Conservation (phyloP, 2,329 filamentous ascomycete genomes). For the Apiospora aurea region DNA sequence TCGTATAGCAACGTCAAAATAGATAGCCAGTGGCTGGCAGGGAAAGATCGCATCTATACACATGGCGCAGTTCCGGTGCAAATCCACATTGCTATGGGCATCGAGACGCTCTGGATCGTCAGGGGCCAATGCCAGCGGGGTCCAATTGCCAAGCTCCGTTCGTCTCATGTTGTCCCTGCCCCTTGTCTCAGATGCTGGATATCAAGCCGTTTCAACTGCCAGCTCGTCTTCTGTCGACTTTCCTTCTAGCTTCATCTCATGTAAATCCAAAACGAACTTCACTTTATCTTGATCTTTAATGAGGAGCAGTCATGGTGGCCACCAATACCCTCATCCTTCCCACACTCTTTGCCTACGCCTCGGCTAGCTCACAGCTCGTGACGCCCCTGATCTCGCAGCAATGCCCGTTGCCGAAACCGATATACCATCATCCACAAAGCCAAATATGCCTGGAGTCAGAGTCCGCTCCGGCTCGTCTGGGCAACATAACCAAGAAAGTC, state of each 20-base stretch:
- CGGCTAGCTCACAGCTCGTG: not conserved
- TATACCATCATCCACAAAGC: not conserved
- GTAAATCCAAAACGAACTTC: not conserved
- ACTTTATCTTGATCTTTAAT: not conserved
- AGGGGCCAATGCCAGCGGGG: not conserved
- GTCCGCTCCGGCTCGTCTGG: not conserved
- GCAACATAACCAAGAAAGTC: not conserved
- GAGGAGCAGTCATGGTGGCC: not conserved
- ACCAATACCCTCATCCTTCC: not conserved
- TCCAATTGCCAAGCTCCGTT: slow-evolving; percentile 1
- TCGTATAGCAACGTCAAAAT: not conserved
- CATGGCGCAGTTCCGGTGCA: not conserved
- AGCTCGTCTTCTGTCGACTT: not conserved
- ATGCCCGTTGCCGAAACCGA: not conserved
- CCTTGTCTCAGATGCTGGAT: slow-evolving; percentile 17
- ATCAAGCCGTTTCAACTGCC: not conserved
- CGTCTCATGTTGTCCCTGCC: slow-evolving; percentile 6
- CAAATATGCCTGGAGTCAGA: not conserved
- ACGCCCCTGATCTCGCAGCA: not conserved
- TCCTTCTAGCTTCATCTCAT: slow-evolving; percentile 6
- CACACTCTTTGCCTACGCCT: not conserved
- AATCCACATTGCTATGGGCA: not conserved
- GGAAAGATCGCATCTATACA: not conserved
- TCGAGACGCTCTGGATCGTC: not conserved
- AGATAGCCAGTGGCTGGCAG: not conserved